These are phyloP conservation scores for Cornus suecica DNA, from an alignment of 148 eudicot genomes.

Conservation along the genomic window DNA sequence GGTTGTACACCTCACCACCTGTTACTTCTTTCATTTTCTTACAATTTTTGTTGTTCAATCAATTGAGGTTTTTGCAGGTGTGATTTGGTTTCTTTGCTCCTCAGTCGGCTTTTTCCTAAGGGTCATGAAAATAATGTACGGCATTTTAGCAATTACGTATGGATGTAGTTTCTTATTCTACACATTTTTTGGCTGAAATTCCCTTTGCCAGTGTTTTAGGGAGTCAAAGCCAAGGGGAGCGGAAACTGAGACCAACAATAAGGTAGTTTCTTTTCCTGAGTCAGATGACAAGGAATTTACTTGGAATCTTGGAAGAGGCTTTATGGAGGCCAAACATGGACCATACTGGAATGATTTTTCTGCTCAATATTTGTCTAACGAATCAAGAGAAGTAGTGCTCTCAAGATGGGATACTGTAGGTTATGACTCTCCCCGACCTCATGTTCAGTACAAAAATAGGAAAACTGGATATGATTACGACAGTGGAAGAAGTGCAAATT, in stretches of 20 bases:
- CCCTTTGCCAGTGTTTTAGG: constrained; percentile 30
- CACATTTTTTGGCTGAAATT: constrained; percentile 18
- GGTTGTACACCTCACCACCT: constrained; percentile 36
- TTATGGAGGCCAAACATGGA: constrained; percentile 14
- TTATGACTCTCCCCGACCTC: constrained; percentile 18
- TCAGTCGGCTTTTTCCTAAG: constrained; percentile 61
- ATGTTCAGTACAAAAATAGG: constrained; percentile 22
- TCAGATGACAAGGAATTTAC: constrained; percentile 23
- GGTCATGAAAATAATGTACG: constrained; percentile 42
- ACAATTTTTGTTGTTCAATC: constrained; percentile 9
- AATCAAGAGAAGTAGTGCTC: constrained; percentile 23
- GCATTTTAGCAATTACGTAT: constrained; percentile 10
- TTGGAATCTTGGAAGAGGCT: constrained; percentile 22
- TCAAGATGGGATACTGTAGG: constrained; percentile 20
- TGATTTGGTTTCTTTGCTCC: constrained; percentile 58
- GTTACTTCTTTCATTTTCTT: constrained; percentile 12
- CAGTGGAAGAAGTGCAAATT: constrained; percentile 10
- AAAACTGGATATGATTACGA: constrained; percentile 16
- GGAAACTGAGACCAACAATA: constrained; percentile 22
- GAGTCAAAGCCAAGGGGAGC: constrained; percentile 18
- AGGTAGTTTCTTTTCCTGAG: constrained; percentile 20
- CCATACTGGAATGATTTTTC: constrained; percentile 16
- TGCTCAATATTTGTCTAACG: constrained; percentile 17
- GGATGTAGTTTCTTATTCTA: background rate
- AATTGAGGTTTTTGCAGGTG: constrained; percentile 38